Base-by-base conservation (phyloP, 2,329 filamentous ascomycete species). In the Claviceps digitariae region DNA sequence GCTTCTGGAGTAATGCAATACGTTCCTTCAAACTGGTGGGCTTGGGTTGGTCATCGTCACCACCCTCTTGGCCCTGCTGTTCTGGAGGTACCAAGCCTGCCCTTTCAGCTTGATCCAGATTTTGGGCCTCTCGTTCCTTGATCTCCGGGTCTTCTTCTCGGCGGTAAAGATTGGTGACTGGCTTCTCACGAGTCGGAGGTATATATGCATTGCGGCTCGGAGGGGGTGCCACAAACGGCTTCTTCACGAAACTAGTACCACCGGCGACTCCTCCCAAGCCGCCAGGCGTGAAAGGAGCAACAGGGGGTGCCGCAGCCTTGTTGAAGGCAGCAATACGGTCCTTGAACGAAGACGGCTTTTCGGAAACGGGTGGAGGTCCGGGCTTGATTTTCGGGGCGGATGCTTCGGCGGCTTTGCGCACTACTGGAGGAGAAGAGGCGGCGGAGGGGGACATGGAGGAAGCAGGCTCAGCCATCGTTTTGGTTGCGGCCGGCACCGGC, bases 311-410 rank as follows among this genome's bases (percentile, higher is more conserved):
- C 40, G 87, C 81, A 46, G 87, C 75, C 66, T 91, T 93, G 70
- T 98, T 98, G 73, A 98, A 98, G 46, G 93, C 91, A 36, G 93
- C 93, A 65, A 98, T 95, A 57, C 93, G 87, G 70, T 97, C 93
- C 65, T 81, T 90, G 73, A 98, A 97, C 2, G 93, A 89, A 12
- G 69, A 67, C 29, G 90, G 88, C 67, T 95, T 95, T 61, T 89
- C 87, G 10, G 74, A 69, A 10, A 77, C 76, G 13, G 88, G 85
- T 41, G 87, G 84, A 23, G 82, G 75, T 55, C 73, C 75, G 52
- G 72, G 66, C 61, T 74, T 78, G 10, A 64, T 54, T 55, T 70
- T 70, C 25, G 59, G 47, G 3, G 58, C 49, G 17, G 59, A 57
- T 52, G 65, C 72, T 46, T 70, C 65, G 50, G 62, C 61, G 48